Conservation (phyloP, 768 basidiomycete genomes). For the Heimioporus sp. region DNA sequence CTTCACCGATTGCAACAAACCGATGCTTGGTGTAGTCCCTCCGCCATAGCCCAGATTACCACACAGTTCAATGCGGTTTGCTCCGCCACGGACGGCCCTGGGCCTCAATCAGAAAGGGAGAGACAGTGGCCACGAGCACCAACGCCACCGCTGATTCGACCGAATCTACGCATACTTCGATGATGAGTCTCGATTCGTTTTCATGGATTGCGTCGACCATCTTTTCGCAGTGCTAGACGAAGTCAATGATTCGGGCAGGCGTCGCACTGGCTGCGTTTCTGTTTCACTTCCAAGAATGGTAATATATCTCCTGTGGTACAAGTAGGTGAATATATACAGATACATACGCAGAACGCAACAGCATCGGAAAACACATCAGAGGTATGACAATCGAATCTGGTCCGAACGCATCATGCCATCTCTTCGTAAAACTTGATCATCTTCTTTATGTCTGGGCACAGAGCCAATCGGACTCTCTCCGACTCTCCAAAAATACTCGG, state of each 20-base stretch:
- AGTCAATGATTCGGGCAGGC: no score
- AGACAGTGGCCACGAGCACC: constrained; percentile 20
- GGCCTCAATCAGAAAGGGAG: background rate
- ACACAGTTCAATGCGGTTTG: constrained; percentile 77
- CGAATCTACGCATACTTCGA: constrained; percentile 79
- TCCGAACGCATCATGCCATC: constrained; percentile 20
- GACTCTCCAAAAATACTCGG: constrained; percentile 51
- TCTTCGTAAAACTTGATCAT: constrained; percentile 60
- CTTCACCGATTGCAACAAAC: constrained; percentile 59
- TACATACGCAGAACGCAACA: no score
- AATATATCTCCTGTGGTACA: background rate
- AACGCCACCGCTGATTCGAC: constrained; percentile 68
- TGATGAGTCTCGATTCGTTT: constrained; percentile 8
- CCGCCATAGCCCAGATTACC: constrained; percentile 60
- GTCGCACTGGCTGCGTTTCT: no score
- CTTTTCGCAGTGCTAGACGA: background rate
- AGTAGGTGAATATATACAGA: no score
- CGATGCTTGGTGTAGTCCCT: constrained; percentile 80
- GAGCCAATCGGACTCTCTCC: constrained; percentile 64
- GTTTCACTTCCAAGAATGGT: constrained; percentile 6
- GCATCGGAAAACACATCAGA: no score
- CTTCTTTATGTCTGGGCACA: constrained; percentile 63
- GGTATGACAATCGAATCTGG: background rate
- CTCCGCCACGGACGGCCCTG: constrained; percentile 71
- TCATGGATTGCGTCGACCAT: constrained; percentile 5